Base-by-base conservation (phyloP, 2,329 filamentous ascomycete genomes). In the Neofusicoccum laricinum region DNA sequence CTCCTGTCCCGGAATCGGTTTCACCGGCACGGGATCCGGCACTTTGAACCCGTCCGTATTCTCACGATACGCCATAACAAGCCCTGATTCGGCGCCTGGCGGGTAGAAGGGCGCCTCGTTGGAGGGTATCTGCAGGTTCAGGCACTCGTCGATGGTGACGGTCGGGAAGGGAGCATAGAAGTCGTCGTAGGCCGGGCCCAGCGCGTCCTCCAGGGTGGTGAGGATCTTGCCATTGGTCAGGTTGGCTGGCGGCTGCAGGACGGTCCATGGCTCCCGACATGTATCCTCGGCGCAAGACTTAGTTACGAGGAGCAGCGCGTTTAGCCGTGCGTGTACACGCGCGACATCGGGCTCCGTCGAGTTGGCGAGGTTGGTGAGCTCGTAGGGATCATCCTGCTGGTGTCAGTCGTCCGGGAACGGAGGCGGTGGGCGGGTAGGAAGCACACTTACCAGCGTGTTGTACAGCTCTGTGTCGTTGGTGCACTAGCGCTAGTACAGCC, bases 391-490 rank as follows among this genome's bases (percentile, higher is more conserved):
- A 21, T 32, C n/a, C 49, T 51, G 48, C 4, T 30, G 25, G 4
- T 30, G 25, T 30, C 25, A 30, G 25, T 12, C 19, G 4, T 17
- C 7, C 8, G 46, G 25, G 4, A 14, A 11, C 15, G 19, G 3
- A 11, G n/a, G 19, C n/a, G 21, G 8, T 8, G 30, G 11, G 8
- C 8, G 48, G 30, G 10, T 36, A 1, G 49, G 15, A 4, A 12
- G 25, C 15, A 15, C 4, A 3, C 30, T n/a, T 11, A 57, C 68
- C 49, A 4, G 57, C 4, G 72, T 75, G 66, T 74, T 69, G 67
- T 76, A 76, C 8, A 76, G 67, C 67, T 77, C 72, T n/a, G 66
- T 68, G 57, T 69, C 67, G 40, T 69, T 72, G 25, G 49, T 36
- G 64, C 73, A 76, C 74, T 73, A 76, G 12, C 64, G 64, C 4